Conservation (phyloP, 192 early-diverging fungal genomes). For the Podila minutissima region DNA sequence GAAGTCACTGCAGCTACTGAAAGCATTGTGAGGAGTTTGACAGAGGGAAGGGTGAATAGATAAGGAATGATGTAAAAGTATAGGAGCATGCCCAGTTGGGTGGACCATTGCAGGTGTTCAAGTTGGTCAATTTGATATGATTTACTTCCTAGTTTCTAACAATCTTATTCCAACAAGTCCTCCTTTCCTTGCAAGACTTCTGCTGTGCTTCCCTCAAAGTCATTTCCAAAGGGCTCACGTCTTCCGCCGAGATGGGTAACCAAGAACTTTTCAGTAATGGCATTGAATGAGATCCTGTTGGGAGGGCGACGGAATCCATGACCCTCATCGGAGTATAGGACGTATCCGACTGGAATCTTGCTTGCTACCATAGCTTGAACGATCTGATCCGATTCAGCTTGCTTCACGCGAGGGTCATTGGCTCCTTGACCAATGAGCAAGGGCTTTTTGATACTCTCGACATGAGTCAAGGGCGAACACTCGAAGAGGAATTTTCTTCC, state of each 20-base stretch:
- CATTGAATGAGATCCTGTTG: slow-evolving; percentile 50
- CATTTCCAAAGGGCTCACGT: slow-evolving; percentile 11
- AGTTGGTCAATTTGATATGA: too few relatives aligned
- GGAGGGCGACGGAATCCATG: slow-evolving; percentile 52
- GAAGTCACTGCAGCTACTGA: too few relatives aligned
- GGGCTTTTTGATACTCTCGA: slow-evolving; percentile 50
- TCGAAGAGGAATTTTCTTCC: slow-evolving; percentile 30
- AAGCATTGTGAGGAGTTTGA: too few relatives aligned
- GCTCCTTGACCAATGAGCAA: slow-evolving; percentile 53
- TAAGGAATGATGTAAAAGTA: too few relatives aligned
- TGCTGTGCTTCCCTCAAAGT: slow-evolving; percentile 25
- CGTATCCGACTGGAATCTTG: slow-evolving; percentile 42
- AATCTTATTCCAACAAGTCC: slow-evolving; percentile 4
- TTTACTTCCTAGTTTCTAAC: too few relatives aligned
- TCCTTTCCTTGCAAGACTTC: slow-evolving; percentile 19
- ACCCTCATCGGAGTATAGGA: slow-evolving; percentile 53
- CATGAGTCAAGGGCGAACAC: slow-evolving; percentile 38
- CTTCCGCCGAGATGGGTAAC: slow-evolving; percentile 30
- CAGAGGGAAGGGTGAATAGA: too few relatives aligned
- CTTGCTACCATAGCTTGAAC: slow-evolving; percentile 41
- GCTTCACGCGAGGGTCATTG: slow-evolving; percentile 56
- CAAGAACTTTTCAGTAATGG: slow-evolving; percentile 49
- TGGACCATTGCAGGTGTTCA: too few relatives aligned
- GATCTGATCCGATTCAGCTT: slow-evolving; percentile 56
- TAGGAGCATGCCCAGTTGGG: too few relatives aligned